Evolutionary conservation across 2,329 filamentous ascomycete genomes (phyloP).

Genomic region (Colletotrichum higginsianum): DNA sequence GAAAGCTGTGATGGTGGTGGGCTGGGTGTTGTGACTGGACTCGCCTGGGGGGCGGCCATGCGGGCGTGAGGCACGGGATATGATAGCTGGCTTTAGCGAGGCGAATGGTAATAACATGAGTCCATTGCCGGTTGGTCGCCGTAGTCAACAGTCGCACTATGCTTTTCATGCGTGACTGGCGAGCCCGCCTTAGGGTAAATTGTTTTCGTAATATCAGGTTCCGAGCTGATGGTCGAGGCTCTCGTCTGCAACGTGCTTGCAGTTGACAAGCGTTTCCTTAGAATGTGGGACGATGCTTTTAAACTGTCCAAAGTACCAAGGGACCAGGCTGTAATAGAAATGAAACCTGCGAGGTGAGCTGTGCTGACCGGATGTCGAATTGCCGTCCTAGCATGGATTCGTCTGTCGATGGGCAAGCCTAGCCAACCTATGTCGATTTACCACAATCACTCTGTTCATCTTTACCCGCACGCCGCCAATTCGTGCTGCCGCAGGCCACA

Average conservation of each 20-base stretch:
- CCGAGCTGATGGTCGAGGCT: background rate
- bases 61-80: constrained; percentile 24
- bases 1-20: constrained; percentile 27
- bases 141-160: background rate
- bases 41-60: constrained; percentile 22
- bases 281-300: background rate
- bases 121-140: constrained; percentile 15
- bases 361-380: no score
- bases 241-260: background rate
- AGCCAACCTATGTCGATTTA: no score
- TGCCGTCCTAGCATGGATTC: no score
- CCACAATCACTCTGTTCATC: constrained; percentile 42
- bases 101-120: background rate
- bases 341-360: no score
- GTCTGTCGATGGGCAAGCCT: no score
- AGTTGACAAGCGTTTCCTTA: background rate
- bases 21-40: constrained; percentile 20
- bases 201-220: background rate
- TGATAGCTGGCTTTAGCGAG: constrained; percentile 16
- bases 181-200: background rate
- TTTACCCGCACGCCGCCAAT: constrained; percentile 44
- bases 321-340: background rate
- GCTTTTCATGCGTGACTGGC: background rate
- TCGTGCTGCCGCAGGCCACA: constrained; percentile 32
- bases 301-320: background rate